Evolutionary conservation across 176 grass and related monocot species (phyloP), one percentile per base, ranked within the genome.

Genomic region (Lolium perenne): DNA sequence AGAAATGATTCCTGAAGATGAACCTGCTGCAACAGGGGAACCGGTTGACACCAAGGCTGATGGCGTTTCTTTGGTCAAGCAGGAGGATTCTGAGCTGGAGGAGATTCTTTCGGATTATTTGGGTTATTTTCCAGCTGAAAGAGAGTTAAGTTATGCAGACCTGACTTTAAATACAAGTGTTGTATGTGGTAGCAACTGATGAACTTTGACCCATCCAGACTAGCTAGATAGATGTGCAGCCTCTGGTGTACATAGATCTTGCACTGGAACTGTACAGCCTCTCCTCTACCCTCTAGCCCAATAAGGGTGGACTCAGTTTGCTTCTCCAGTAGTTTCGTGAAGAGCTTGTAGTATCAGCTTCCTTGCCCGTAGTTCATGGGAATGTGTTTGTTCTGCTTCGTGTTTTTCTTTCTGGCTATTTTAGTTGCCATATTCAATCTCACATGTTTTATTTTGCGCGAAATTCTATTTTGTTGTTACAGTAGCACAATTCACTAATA

Each of bases 41-140:
- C 1, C 32, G 32, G 32, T 35, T 35, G 32, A 35, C 32, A 3
- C 32, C 32, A 3, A 35, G 32, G 32, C 32, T 35, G 32, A 35
- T 35, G 32, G 32, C 32, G 32, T 35, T 35, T 35, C 32, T 35
- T 35, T 35, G 32, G 41, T 43, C 41, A 43, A 43, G 32, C 41
- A 43, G 41, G 91, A 89, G 51, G 85, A 90, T 38, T 66, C 77
- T 81, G 87, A 87, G 82, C 50, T 90, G 23, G 91, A 87, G 67
- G 87, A 87, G 63, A 90, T 93, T 4, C 69, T 93, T 55, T 93
- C 91, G 3, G 86, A 91, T 88, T 93, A 91, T 51, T 70, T 20
- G 13, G 26, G 79, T 17, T 69, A 25, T 13, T 73, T 6, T 32
- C 23, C 13, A 25, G 65, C 20, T 63, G 12, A 66, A 43, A 82